phyloP scores from a whole-genome alignment of 495 filamentous ascomycete genomes.

The Extremus antarcticus region DNA sequence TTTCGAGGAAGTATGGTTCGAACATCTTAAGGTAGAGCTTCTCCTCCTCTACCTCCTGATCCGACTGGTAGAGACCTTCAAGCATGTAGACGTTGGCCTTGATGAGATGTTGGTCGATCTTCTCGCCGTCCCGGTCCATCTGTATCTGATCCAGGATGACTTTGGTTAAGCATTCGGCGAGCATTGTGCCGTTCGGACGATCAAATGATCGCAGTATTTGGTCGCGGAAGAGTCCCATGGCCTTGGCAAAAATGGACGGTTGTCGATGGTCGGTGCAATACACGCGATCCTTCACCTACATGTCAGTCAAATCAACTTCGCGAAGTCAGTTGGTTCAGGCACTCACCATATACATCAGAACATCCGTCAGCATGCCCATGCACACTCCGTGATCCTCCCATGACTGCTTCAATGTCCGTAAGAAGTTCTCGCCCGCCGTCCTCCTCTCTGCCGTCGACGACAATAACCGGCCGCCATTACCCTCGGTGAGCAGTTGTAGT shows the following conservation, averaged over 20 bases:
- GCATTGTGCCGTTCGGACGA: conserved; percentile 35
- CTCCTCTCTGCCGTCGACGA: conserved; percentile 64
- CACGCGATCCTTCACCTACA: conserved; percentile 57
- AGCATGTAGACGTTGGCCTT: conserved; percentile 83
- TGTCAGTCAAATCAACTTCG: background rate
- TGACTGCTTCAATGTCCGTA: conserved; percentile 59
- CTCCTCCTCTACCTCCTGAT: conserved; percentile 58
- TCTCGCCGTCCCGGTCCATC: conserved; percentile 82
- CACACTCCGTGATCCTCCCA: conserved; percentile 85
- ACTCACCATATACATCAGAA: conserved; percentile 91
- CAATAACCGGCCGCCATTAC: conserved; percentile 10
- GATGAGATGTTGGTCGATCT: conserved; percentile 73
- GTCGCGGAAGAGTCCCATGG: conserved; percentile 83
- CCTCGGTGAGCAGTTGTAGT: conserved; percentile 31
- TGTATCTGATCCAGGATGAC: conserved; percentile 85
- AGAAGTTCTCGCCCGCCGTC: conserved; percentile 70
- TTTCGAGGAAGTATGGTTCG: conserved; percentile 62
- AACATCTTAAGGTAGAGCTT: conserved; percentile 80
- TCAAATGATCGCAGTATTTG: conserved; percentile 51
- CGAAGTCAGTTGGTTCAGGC: background rate
- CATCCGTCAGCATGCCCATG: conserved; percentile 96
- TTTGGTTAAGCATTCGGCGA: conserved; percentile 62
- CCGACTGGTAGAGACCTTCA: conserved; percentile 74
- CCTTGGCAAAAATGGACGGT: conserved; percentile 67
- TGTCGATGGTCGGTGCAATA: conserved; percentile 58